Base-by-base conservation (phyloP, 495 filamentous ascomycete species). In the Acidiella bohemica region DNA sequence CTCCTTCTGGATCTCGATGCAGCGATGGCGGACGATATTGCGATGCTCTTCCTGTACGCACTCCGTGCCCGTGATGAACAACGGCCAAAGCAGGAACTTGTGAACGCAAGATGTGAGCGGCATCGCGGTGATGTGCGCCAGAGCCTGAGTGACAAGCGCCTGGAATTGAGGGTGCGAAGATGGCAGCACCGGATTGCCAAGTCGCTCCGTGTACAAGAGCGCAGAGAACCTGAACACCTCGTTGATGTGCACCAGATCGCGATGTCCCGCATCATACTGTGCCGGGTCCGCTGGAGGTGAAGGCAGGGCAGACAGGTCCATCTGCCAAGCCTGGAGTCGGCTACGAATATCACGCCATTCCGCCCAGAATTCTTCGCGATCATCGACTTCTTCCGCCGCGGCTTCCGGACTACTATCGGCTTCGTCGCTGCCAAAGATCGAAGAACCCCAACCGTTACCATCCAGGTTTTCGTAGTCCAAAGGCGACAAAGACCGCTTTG, bases 41-140 rank as follows among this genome's bases (percentile, higher is more conserved):
- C 87, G 78, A 46, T 93, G 81, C 26, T 76, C 64, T 47, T 84
- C 80, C 39, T 80, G 76, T 38, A 93, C 81, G 55, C 86, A 93
- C 63, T 94, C 88, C 17, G 82, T 84, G 21, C 88, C 87, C 0
- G 77, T 79, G 35, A 95, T 80, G 56, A 94, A 94, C 8, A 95
- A 68, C 7, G 88, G 87, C 88, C 88, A 96, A 2, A 96, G 74
- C 18, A 96, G 65, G 51, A 90, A 93, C 54, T 93, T 88, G 58
- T 90, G 82, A 32, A 73, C 68, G 44, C 59, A 65, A 47, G 66
- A 68, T 33, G 67, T 67, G 1, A 77, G 71, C 44, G 81, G 72
- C 17, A 94, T 77, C 36, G 75, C 74, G 11, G 75, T 75, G 26
- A 92, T 78, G 58, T 90, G 85, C 56, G 76, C 80, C 36, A 94